A percentile compares a stretch with the other conserved stretches of the same genome.
These are phyloP conservation scores for Funneliformis caledonium DNA, from an alignment of 371 early-diverging fungal species.

Conservation along the genomic window DNA sequence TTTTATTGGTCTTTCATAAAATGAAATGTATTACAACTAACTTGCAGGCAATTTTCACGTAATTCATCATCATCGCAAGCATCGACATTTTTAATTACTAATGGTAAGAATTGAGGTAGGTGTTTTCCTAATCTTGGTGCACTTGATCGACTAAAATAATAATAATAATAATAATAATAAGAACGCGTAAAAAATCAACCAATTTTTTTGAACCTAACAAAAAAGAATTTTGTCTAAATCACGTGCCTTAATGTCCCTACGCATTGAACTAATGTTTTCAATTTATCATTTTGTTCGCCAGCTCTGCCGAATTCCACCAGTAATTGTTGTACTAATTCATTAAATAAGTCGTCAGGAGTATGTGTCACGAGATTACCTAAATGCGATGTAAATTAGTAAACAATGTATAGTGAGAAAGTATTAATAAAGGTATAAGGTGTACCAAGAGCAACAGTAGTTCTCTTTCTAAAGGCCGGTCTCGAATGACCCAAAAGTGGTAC, in stretches of 20 bases:
- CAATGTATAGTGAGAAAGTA: background rate
- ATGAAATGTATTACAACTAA: slow-evolving; percentile 27
- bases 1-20: background rate
- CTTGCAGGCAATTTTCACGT: slow-evolving; percentile 83
- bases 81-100: slow-evolving; percentile 61
- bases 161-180: background rate
- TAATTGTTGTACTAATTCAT: slow-evolving; percentile 56
- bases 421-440: background rate
- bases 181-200: background rate
- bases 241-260: slow-evolving; percentile 69
- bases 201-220: background rate
- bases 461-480: slow-evolving; percentile 83
- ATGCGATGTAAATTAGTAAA: background rate
- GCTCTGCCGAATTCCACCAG: slow-evolving; percentile 55
- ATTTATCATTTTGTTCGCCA: slow-evolving; percentile 61
- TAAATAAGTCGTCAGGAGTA: slow-evolving; percentile 73
- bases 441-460: slow-evolving; percentile 79
- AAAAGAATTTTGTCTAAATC: background rate
- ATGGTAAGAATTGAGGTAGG: slow-evolving; percentile 68
- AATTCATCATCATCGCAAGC: slow-evolving; percentile 83
- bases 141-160: slow-evolving; percentile 66
- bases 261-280: slow-evolving; percentile 74
- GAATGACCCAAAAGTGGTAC: slow-evolving; percentile 71
- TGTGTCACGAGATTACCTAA: slow-evolving; percentile 68
- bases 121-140: slow-evolving; percentile 72